phyloP scores from a whole-genome alignment of 352 stramenopile genomes.

The Chloridella minuta region DNA sequence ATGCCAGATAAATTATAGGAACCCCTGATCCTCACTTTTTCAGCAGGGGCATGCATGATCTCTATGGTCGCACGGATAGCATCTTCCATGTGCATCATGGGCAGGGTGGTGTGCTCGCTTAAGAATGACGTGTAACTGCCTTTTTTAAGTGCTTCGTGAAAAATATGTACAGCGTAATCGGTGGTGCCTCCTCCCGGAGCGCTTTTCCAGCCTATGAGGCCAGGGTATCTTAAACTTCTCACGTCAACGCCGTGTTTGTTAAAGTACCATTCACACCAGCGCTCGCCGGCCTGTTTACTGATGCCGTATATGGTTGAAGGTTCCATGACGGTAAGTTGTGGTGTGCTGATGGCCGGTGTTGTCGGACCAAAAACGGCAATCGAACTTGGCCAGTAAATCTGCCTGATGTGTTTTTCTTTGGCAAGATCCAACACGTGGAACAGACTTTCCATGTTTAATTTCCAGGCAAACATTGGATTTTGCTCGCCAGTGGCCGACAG shows the following conservation, averaged over 20 bases:
- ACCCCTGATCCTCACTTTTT: slow-evolving; percentile 32
- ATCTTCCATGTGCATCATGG: slow-evolving; percentile 74
- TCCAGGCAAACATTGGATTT: slow-evolving; percentile 43
- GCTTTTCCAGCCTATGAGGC: slow-evolving; percentile 47
- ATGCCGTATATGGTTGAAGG: slow-evolving; percentile 57
- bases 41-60: slow-evolving; percentile 33
- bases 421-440: slow-evolving; percentile 55
- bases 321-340: slow-evolving; percentile 49
- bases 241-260: slow-evolving; percentile 55
- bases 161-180: slow-evolving; percentile 63
- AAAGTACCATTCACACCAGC: slow-evolving; percentile 57
- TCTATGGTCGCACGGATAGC: slow-evolving; percentile 43
- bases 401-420: slow-evolving; percentile 38
- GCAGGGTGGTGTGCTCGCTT: slow-evolving; percentile 32
- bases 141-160: slow-evolving; percentile 47
- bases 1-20: slow-evolving; percentile 55
- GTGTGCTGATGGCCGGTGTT: slow-evolving; percentile 39
- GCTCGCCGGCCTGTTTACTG: slow-evolving; percentile 53
- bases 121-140: slow-evolving; percentile 54
- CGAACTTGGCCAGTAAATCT: slow-evolving; percentile 52
- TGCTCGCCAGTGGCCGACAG: slow-evolving; percentile 50
- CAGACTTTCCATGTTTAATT: slow-evolving; percentile 45
- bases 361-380: slow-evolving; percentile 50
- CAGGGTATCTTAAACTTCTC: slow-evolving; percentile 48
- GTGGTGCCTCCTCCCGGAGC: slow-evolving; percentile 35